Conservation (phyloP, 768 basidiomycete species). For the Hygrocybe punicea region DNA sequence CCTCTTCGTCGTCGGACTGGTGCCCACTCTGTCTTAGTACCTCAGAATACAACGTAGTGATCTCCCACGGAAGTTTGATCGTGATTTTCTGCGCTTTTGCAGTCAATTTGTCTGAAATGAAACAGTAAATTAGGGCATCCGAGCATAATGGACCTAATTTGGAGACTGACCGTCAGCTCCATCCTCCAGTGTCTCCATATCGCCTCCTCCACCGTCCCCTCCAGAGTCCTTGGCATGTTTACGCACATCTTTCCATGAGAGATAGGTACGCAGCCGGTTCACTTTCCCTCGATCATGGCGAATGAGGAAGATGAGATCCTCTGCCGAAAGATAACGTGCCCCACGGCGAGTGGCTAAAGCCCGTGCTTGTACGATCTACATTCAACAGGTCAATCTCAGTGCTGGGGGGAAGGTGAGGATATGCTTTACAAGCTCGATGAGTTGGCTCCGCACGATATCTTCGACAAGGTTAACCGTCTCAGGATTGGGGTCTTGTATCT, state of each 20-base stretch:
- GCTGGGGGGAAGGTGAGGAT: conserved; percentile 2
- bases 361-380: conserved; percentile 85
- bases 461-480: conserved; percentile 94
- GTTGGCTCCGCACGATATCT: conserved; percentile 85
- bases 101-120: conserved; percentile 61
- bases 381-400: background rate
- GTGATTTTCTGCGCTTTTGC: conserved; percentile 89
- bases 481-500: conserved; percentile 83
- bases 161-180: conserved; percentile 65
- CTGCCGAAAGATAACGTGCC: conserved; percentile 81
- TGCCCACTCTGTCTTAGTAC: conserved; percentile 70
- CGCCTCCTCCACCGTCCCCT: conserved; percentile 76
- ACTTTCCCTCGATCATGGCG: conserved; percentile 92
- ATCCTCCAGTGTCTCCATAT: conserved; percentile 81
- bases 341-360: conserved; percentile 77
- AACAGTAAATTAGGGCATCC: background rate
- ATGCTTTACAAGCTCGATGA: conserved; percentile 76
- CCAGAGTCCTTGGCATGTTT: conserved; percentile 92
- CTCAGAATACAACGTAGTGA: conserved; percentile 87
- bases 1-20: conserved; percentile 91
- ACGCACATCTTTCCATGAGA: conserved; percentile 96
- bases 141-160: background rate
- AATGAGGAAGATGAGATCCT: conserved; percentile 96
- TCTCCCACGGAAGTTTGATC: conserved; percentile 95
- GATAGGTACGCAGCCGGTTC: conserved; percentile 85